These are phyloP conservation scores for Solanum etuberosum DNA, from an alignment of 257 asterid genomes.

Conservation along the genomic window DNA sequence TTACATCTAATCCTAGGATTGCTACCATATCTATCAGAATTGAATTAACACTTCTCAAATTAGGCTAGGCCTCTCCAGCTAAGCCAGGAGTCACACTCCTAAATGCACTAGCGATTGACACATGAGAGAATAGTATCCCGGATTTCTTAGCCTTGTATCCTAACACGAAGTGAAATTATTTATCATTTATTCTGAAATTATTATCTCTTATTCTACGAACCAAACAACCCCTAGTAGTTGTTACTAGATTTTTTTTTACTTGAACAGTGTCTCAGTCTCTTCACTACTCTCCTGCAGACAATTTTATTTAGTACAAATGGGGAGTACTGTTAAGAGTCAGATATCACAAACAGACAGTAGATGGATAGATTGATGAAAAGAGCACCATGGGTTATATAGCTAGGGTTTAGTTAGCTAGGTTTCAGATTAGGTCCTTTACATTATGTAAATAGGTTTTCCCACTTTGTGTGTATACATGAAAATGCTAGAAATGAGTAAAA, in stretches of 20 bases:
- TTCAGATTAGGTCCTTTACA: neutral
- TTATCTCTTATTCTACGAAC: neutral
- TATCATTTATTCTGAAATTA: neutral
- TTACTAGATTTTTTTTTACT: neutral
- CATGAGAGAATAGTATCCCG: neutral
- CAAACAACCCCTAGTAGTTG: neutral
- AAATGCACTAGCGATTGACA: neutral
- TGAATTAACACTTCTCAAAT: neutral
- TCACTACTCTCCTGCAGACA: neutral
- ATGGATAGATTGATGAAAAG: neutral
- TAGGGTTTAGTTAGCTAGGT: neutral
- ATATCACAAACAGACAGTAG: constrained; percentile 12
- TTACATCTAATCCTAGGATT: neutral
- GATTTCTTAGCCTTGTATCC: neutral
- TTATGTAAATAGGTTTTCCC: neutral
- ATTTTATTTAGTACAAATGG: constrained; percentile 1
- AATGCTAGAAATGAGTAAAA: neutral
- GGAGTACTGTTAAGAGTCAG: constrained; percentile 7
- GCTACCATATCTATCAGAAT: neutral
- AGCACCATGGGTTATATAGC: neutral
- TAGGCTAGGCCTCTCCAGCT: neutral
- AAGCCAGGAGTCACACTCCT: neutral
- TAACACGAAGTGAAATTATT: neutral
- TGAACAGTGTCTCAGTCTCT: constrained; percentile 1
- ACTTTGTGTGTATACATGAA: neutral